phyloP scores from a whole-genome alignment of 202 grass and related monocot genomes.

The Musa balbisiana region DNA sequence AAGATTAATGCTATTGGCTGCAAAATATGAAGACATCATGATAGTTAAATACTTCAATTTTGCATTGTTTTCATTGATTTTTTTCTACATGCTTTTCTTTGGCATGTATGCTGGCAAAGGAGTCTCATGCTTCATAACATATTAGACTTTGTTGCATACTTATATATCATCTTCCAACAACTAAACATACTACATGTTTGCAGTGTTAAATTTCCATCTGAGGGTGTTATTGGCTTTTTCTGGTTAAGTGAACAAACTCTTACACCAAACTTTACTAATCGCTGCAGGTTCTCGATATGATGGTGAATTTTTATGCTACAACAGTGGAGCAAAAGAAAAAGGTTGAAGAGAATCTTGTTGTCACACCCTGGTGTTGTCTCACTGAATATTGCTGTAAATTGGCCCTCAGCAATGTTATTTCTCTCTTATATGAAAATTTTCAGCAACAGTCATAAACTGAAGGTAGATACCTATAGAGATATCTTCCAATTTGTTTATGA shows the following conservation, averaged over 20 bases:
- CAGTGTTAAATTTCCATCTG: background rate
- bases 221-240: too few relatives aligned
- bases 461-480: background rate
- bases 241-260: too few relatives aligned
- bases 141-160: background rate
- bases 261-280: background rate
- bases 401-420: conserved; percentile 16
- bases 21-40: background rate
- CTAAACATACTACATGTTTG: background rate
- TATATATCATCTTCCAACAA: background rate
- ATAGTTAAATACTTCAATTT: background rate
- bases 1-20: conserved; percentile 8
- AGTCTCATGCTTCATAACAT: background rate
- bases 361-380: conserved; percentile 72
- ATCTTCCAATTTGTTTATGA: background rate
- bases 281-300: conserved; percentile 62
- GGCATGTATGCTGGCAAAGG: background rate
- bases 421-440: conserved; percentile 4
- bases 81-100: background rate
- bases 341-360: conserved; percentile 47
- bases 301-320: conserved; percentile 63
- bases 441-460: conserved; percentile 9
- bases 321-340: conserved; percentile 34
- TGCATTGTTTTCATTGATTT: background rate
- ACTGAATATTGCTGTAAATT: conserved; percentile 87